Percentiles rank a stretch among this genome's conserved stretches.
These are phyloP conservation scores for Pholiota adiposa DNA, from an alignment of 1,284 basidiomycete species.

Conservation along the genomic window DNA sequence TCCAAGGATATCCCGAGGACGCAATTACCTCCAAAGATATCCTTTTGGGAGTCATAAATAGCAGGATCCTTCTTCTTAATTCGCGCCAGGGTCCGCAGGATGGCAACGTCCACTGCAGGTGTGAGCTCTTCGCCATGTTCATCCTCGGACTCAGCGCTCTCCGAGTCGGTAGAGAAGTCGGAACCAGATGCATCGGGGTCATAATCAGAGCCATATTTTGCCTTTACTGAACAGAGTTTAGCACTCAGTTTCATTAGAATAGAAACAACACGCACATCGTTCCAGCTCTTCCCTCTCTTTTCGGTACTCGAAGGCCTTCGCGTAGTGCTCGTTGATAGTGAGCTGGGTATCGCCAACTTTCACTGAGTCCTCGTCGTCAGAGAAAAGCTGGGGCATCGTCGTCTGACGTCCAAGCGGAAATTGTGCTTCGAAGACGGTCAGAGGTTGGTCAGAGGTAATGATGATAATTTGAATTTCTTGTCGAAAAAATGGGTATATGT, in stretches of 20 bases:
- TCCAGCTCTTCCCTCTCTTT: conserved; percentile 86
- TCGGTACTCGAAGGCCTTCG: conserved; percentile 79
- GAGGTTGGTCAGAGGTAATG: too few relatives aligned
- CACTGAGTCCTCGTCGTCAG: conserved; percentile 53
- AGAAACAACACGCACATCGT: conserved; percentile 56
- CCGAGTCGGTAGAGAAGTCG: conserved; percentile 63
- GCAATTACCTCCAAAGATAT: conserved; percentile 73
- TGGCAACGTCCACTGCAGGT: conserved; percentile 93
- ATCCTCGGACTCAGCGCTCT: conserved; percentile 87
- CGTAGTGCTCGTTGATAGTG: conserved; percentile 82
- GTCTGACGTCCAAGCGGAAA: too few relatives aligned
- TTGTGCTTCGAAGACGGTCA: too few relatives aligned
- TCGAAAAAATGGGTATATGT: too few relatives aligned
- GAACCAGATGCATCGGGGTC: conserved; percentile 40
- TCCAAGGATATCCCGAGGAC: conserved; percentile 21
- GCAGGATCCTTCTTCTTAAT: conserved; percentile 86
- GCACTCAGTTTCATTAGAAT: background rate
- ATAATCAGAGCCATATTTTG: conserved; percentile 82
- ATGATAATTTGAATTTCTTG: background rate
- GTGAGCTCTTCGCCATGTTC: conserved; percentile 96
- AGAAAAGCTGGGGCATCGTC: conserved; percentile 30
- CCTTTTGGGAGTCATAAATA: conserved; percentile 76
- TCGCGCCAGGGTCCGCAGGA: conserved; percentile 87
- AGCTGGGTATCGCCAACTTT: conserved; percentile 50
- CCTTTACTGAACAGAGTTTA: conserved; percentile 64